Base-by-base conservation (phyloP, 805 yeast species). In the Wickerhamiella siamensis region DNA sequence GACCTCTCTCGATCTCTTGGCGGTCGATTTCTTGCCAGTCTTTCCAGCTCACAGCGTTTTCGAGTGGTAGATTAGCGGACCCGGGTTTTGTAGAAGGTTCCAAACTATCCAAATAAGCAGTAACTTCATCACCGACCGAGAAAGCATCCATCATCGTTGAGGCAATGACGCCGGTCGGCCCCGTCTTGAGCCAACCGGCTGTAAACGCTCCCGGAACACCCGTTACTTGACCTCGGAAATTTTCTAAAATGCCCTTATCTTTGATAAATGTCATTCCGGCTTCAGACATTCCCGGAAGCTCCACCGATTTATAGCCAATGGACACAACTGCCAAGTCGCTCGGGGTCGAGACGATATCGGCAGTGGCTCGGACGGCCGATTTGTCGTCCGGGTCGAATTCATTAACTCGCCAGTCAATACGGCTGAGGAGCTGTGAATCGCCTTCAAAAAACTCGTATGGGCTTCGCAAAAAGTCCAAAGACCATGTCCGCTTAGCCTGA, bases 111-210 rank as follows among this genome's bases (percentile, higher is more conserved):
- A 49, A 27, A 21, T 26, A 43, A 12, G 68, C 63, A 15, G 75
- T 53, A 0, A 91, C 66, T 10, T 67, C 62, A 21, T 75, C 83
- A 0, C 84, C 88, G 0, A 88, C 77, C 6, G 74, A 71, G 47
- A 78, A 78, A 1, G 95, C 74, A 45, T 81, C 86, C 70, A 79
- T 71, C 79, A 88, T 82, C 0, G 97, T 84, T 12, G 83, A 70
- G 15, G 94, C 93, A 49, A 91, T 91, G 3, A 84, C 93, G 1
- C 98, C 98, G 22, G 71, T 71, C 5, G 94, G 81, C 1, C 94
- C 94, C 40, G 72, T 76, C 43, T 80, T 75, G 37, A 86, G 77
- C 98, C 98, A 91, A 0, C 98, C 98, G 6, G 86, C 66, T 2
- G 82, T 77, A 51, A 86, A 88, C 1, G 51, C 46, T 43, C 71